Conservation (phyloP, 106 monocot species). For the Acanthochlamys bracteata region DNA sequence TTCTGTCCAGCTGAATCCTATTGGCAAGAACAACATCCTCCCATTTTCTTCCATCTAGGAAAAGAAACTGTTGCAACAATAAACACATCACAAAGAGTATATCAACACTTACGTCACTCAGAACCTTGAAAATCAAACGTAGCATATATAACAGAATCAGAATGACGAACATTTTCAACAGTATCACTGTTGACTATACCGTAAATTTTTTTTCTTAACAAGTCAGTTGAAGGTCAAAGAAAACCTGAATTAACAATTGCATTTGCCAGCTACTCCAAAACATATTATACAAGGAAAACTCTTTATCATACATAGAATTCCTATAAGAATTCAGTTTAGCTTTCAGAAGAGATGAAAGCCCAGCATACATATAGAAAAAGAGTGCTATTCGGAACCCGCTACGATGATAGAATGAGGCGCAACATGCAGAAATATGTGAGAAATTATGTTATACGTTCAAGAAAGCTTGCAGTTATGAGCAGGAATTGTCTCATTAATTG, state of each 20-base stretch:
- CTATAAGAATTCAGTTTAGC: no score
- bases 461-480: not conserved
- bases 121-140: not conserved
- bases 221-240: no score
- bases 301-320: no score
- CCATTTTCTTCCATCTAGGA: slow-evolving; percentile 75
- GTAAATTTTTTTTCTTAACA: no score
- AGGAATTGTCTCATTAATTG: not conserved
- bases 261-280: no score
- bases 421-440: no score
- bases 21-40: slow-evolving; percentile 51
- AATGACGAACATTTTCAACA: not conserved
- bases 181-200: not conserved
- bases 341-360: no score
- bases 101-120: not conserved
- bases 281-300: no score
- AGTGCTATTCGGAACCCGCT: no score
- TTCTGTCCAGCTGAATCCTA: slow-evolving; percentile 25
- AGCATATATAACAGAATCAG: not conserved
- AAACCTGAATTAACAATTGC: no score
- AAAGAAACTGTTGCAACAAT: not conserved
- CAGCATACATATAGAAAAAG: no score
- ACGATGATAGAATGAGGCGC: no score
- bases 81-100: not conserved
- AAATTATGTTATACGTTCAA: not conserved